These are phyloP conservation scores for Phytopythium oedochilum DNA, from an alignment of 352 stramenopile genomes.

Conservation along the genomic window DNA sequence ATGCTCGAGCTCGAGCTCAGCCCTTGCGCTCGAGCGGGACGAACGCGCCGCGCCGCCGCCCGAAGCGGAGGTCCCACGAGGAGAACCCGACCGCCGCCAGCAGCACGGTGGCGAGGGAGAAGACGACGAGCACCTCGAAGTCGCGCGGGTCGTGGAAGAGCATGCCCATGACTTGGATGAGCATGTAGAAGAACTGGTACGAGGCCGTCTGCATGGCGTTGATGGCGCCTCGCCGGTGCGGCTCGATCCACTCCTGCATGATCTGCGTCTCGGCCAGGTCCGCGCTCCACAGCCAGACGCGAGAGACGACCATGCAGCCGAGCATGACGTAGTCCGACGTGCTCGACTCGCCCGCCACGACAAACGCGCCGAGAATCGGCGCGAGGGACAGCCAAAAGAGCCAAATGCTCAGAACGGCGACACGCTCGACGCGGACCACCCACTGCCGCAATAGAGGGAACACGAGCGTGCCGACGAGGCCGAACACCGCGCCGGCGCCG, in stretches of 20 bases:
- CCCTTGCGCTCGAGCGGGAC: constrained; percentile 8
- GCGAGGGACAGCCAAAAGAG: constrained; percentile 50
- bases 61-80: constrained; percentile 36
- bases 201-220: constrained; percentile 66
- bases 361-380: constrained; percentile 34
- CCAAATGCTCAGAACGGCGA: constrained; percentile 55
- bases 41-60: constrained; percentile 25
- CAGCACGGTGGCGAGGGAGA: constrained; percentile 28
- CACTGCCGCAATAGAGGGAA: constrained; percentile 30
- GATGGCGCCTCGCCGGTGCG: constrained; percentile 34
- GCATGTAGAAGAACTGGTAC: constrained; percentile 62
- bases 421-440: constrained; percentile 30
- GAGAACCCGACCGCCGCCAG: constrained; percentile 50
- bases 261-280: constrained; percentile 66
- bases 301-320: constrained; percentile 34
- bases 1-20: neutral
- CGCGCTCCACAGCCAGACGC: constrained; percentile 46
- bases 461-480: constrained; percentile 43
- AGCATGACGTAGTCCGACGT: constrained; percentile 55
- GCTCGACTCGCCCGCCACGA: constrained; percentile 40
- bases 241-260: constrained; percentile 68
- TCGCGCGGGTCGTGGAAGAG: constrained; percentile 28
- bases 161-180: constrained; percentile 36
- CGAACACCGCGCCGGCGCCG: constrained; percentile 39
- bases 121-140: constrained; percentile 43